Conservation (phyloP, 2,329 filamentous ascomycete species). For the Fusarium austroafricanum region DNA sequence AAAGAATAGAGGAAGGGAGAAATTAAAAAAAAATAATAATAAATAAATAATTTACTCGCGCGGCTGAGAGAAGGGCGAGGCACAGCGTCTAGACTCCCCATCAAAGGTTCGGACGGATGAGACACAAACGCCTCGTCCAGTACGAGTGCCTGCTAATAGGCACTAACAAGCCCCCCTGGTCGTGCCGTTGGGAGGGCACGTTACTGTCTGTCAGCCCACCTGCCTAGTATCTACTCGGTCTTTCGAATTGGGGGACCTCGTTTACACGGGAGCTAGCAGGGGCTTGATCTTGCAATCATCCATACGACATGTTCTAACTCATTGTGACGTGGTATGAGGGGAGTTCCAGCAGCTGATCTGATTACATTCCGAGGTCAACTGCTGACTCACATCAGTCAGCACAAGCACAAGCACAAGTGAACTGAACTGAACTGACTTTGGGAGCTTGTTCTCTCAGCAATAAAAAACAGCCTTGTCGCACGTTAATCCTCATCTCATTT, state of each 20-base stretch:
- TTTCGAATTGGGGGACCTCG: constrained; percentile 18
- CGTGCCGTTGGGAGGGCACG: constrained; percentile 8
- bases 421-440: too few relatives aligned
- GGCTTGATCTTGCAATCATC: constrained; percentile 4
- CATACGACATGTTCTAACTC: constrained; percentile 18
- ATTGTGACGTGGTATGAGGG: constrained; percentile 8
- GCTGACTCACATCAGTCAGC: constrained; percentile 3
- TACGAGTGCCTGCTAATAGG: constrained; percentile 5
- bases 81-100: neutral
- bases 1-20: neutral
- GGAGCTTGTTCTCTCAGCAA: neutral
- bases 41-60: constrained; percentile 5
- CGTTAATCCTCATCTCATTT: constrained; percentile 17
- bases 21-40: neutral
- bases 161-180: neutral
- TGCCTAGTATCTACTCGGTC: too few relatives aligned
- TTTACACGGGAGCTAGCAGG: constrained; percentile 32
- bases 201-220: constrained; percentile 15
- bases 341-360: neutral
- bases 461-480: neutral
- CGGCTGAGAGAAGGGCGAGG: constrained; percentile 25
- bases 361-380: constrained; percentile 5
- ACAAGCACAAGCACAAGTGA: too few relatives aligned
- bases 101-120: constrained; percentile 12
- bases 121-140: constrained; percentile 16